Percentiles rank a stretch among this genome's conserved stretches.
Evolutionary conservation across 1,284 basidiomycete genomes (phyloP).

Genomic region (Neonothopanus nambi): DNA sequence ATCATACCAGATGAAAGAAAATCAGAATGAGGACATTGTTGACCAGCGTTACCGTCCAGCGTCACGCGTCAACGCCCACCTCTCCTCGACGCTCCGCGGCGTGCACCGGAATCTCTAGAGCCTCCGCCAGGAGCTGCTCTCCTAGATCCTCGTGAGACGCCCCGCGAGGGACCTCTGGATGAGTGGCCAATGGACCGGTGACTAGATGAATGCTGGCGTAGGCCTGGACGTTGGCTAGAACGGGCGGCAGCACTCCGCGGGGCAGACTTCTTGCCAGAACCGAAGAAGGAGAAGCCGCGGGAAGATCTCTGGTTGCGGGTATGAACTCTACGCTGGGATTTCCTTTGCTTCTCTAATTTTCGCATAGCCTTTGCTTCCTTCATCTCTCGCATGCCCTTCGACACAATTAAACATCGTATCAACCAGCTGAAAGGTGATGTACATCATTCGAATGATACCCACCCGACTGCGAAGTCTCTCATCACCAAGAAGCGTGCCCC

Average conservation of each 20-base stretch:
- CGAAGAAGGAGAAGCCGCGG: slow-evolving; percentile 11
- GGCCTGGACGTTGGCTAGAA: not conserved
- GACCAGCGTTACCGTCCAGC: no score
- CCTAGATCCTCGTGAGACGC: no score
- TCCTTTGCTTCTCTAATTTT: slow-evolving; percentile 4
- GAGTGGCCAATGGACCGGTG: slow-evolving; percentile 14
- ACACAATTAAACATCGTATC: not conserved
- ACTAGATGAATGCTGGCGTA: slow-evolving; percentile 7
- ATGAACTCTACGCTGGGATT: not conserved
- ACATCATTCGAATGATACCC: slow-evolving; percentile 9
- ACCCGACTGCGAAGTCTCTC: slow-evolving; percentile 58
- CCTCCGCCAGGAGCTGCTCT: not conserved
- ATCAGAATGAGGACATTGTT: no score
- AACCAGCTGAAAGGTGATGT: not conserved
- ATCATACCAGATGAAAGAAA: no score
- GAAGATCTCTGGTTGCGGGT: not conserved
- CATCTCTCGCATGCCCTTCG: slow-evolving; percentile 49
- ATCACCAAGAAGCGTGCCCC: slow-evolving; percentile 68
- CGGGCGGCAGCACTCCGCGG: not conserved
- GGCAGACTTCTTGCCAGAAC: not conserved
- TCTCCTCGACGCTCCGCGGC: not conserved
- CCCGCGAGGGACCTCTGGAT: slow-evolving; percentile 7
- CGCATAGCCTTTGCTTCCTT: slow-evolving; percentile 43
- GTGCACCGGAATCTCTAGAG: not conserved
- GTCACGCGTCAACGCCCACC: slow-evolving; percentile 4